Conservation (phyloP, 169 alveolate genomes). For the Plasmodium gonderi region DNA sequence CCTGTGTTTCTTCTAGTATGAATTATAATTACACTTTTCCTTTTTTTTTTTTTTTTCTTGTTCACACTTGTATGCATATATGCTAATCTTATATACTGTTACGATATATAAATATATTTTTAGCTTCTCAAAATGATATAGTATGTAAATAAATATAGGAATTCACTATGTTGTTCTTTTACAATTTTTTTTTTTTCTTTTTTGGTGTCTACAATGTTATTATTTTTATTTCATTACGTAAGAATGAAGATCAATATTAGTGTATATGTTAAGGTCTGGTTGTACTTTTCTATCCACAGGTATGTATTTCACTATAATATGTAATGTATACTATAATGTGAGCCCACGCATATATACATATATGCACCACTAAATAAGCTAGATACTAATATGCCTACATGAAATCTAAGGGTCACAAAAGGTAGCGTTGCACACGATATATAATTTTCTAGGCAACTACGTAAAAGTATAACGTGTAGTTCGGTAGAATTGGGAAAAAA, state of each 20-base stretch:
- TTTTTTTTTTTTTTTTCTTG: too few species aligned
- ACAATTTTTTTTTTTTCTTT: neutral
- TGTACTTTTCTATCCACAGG: neutral
- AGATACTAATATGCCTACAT: neutral
- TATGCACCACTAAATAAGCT: neutral
- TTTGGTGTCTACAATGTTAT: too few species aligned
- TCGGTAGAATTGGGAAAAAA: neutral
- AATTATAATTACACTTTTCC: neutral
- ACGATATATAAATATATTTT: too few species aligned
- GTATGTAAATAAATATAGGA: neutral
- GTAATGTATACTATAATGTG: neutral
- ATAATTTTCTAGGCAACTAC: neutral
- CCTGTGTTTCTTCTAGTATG: neutral
- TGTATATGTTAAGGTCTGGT: neutral
- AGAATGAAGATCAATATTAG: neutral
- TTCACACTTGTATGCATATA: neutral
- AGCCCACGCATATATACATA: neutral
- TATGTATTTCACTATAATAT: neutral
- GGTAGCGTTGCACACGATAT: neutral
- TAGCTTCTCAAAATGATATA: too few species aligned
- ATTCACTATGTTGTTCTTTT: neutral
- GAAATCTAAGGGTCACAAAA: too few species aligned
- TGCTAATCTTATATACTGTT: too few species aligned
- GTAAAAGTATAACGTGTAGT: neutral
- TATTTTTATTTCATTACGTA: neutral